Percentiles rank a stretch among this genome's conserved stretches.
phyloP scores from a whole-genome alignment of 345 rosid species.

The Schrenkiella parvula region DNA sequence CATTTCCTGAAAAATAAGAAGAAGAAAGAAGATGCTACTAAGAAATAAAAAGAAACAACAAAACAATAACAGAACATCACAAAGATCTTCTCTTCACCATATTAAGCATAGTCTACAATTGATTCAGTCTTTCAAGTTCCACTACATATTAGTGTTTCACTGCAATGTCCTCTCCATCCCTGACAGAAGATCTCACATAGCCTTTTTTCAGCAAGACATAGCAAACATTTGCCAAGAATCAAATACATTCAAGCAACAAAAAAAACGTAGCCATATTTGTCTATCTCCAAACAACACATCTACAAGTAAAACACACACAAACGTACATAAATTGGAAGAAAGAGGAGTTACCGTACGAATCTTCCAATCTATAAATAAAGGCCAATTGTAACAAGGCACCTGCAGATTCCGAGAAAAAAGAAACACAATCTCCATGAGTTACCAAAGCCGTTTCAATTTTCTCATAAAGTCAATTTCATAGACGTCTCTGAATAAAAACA shows the following conservation, averaged over 20 bases:
- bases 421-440: constrained; percentile 20
- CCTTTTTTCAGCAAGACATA: neutral
- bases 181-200: neutral
- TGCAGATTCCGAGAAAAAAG: constrained; percentile 37
- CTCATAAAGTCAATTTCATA: constrained; percentile 6
- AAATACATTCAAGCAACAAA: neutral
- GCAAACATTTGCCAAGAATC: neutral
- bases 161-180: neutral
- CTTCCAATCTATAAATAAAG: constrained; percentile 66
- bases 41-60: neutral
- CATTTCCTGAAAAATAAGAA: constrained; percentile 34
- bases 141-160: neutral
- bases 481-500: neutral
- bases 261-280: neutral
- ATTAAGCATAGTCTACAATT: neutral
- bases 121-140: neutral
- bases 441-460: constrained; percentile 12
- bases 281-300: neutral
- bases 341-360: constrained; percentile 52
- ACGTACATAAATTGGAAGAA: neutral
- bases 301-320: neutral
- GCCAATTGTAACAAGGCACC: constrained; percentile 90
- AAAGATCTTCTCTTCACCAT: neutral
- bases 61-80: neutral
- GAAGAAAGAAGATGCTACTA: constrained; percentile 2